Evolutionary conservation across 1,284 basidiomycete genomes (phyloP), one percentile per base, ranked within the genome.

Genomic region (Schizophyllum amplum): DNA sequence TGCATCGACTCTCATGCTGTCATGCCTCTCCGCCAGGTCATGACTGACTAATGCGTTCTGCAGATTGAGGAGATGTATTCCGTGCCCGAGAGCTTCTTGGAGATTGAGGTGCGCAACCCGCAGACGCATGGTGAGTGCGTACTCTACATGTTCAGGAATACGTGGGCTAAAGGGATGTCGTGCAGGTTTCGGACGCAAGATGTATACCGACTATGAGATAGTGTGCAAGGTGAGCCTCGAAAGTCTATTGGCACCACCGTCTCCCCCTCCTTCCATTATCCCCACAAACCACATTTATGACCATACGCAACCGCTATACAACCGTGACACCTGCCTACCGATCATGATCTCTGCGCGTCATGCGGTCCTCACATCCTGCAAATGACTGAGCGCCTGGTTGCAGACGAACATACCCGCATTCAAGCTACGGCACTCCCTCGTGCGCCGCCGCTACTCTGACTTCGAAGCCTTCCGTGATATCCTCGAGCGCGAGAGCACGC

Each of bases 131-230:
- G 94, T 93, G 65, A 67, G 84, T 68, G 21, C 20, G 17, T 47
- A 46, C 49, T 23, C 33, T 50, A 25, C 20, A 13, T 15, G n/a
- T 51, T 51, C 27, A 23, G 33, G 7, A 17, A 13, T 5, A 13
- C 13, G 13, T 33, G 27, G 6, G 27, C 52, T 52, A 48, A 26
- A 56, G 51, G 25, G 50, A 57, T 59, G 42, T 64, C 47, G 61
- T 23, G 42, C 24, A 94, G 92, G 92, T 42, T 93, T 94, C 67
- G 94, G 94, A 33, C 79, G 96, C 65, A 98, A 98, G 80, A 97
- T 96, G 94, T 99, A 92, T 72, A 99, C 96, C 52, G 95, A 99
- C 79, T 99, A 99, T 69, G 96, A 99, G 75, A 90, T 99, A 62
- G 89, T 98, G 55, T 98, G 94, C 80, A 93, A 94, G 84, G 94